Evolutionary conservation across 1,139 yeast genomes (phyloP).

Genomic region (Hanseniaspora uvarum): DNA sequence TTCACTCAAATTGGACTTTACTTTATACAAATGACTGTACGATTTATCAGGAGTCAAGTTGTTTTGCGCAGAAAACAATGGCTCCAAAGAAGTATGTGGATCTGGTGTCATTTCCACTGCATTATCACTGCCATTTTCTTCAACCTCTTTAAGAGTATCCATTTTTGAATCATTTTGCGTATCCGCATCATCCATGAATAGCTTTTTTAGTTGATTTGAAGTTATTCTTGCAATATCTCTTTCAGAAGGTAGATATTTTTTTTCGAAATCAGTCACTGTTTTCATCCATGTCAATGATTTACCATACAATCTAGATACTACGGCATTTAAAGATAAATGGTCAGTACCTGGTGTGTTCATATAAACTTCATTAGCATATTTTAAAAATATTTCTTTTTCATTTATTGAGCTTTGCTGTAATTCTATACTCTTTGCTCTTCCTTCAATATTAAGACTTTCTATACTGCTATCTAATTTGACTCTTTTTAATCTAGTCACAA

Average conservation of each 20-base stretch:
- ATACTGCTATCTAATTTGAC: conserved; percentile 65
- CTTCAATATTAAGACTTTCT: conserved; percentile 55
- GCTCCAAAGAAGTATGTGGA: neutral
- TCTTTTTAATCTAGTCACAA: conserved; percentile 58
- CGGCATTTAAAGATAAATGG: conserved; percentile 58
- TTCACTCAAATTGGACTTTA: neutral
- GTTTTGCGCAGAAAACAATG: neutral
- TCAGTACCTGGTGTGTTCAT: conserved; percentile 50
- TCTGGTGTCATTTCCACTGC: neutral
- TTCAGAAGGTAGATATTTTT: conserved; percentile 74
- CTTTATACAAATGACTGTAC: neutral
- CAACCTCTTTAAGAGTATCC: conserved; percentile 8
- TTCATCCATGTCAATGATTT: conserved; percentile 79
- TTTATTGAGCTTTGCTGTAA: conserved; percentile 44
- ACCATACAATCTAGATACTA: conserved; percentile 65
- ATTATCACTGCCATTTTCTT: neutral
- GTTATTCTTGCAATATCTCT: conserved; percentile 87
- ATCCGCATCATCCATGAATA: conserved; percentile 42
- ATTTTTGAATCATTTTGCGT: conserved; percentile 11
- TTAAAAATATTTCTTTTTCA: conserved; percentile 42
- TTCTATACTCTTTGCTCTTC: conserved; percentile 54
- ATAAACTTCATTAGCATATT: conserved; percentile 45
- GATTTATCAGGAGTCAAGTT: neutral
- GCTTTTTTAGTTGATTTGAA: conserved; percentile 70
- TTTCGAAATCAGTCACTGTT: conserved; percentile 76